Evolutionary conservation across 2,329 filamentous ascomycete species (phyloP), one percentile per base, ranked within the genome.

Genomic region (Ilyonectria sp.): DNA sequence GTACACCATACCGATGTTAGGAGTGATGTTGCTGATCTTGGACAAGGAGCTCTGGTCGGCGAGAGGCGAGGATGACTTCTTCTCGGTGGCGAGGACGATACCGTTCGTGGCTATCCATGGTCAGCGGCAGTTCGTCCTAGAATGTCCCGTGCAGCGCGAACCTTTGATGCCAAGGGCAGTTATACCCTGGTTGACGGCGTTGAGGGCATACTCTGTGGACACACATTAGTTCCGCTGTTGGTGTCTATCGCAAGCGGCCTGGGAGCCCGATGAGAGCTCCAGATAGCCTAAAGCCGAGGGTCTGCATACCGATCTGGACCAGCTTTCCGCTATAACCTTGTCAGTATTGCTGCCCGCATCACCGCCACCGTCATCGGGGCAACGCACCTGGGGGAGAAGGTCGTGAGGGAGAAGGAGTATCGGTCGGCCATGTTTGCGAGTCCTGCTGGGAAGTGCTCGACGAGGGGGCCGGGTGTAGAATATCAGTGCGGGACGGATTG

Each of bases 1-100:
- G 86, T 99, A 99, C 78, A 99, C 96, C 94, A 98, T 98, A 82
- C 96, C 96, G 83, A 99, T 98, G 88, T 99, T 96, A 78, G 96
- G 96, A 54, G 96, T 99, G 86, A 99, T 95, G 81, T 97, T 91
- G 82, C 94, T 97, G 86, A 99, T 94, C 88, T 99, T 99, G 78
- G 95, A 96, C 73, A 97, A 91, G 46, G 96, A 98, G 77, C 93
- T 90, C 76, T 96, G 92, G 81, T 99, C 96, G 86, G 97, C 95
- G 78, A 99, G 93, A 60, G 96, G 95, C 56, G 96, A 98, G 43
- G 95, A 98, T 50, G 95, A 98, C 86, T 99, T 99, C 91, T 99
- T 99, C 86, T 99, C 96, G 72, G 96, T 99, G 71, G 96, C 96
- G 73, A 99, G 93, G 73, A 99, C 96, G 81, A 99, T 97, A 77